phyloP scores from a whole-genome alignment of 2,329 filamentous ascomycete genomes.

The Ophiostoma australiae region DNA sequence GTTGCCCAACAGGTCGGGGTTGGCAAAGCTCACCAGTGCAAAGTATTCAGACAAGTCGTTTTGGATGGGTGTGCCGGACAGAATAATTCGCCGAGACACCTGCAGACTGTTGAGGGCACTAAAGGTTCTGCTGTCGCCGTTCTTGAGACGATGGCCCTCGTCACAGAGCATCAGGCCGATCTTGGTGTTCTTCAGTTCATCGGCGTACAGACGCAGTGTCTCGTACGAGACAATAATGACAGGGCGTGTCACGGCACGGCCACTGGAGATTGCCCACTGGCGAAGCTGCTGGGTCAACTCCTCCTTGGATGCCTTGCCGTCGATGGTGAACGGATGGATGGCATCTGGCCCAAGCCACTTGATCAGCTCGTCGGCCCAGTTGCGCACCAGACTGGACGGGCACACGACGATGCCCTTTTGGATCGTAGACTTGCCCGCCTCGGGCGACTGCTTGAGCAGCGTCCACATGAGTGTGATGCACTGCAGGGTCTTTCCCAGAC shows the following conservation, averaged over 20 bases:
- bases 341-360: conserved; percentile 96
- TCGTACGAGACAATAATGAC: conserved; percentile 98
- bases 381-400: conserved; percentile 90
- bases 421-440: conserved; percentile 88
- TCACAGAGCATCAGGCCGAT: conserved; percentile 94
- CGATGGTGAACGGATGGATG: conserved; percentile 88
- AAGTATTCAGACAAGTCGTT: conserved; percentile 99
- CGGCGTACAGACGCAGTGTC: conserved; percentile 83
- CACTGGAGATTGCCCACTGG: conserved; percentile 90
- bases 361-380: conserved; percentile 94
- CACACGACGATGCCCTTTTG: conserved; percentile 97
- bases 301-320: conserved; percentile 93
- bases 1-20: conserved; percentile 84
- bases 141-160: conserved; percentile 94
- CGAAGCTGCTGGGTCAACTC: conserved; percentile 84
- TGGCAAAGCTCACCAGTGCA: conserved; percentile 90
- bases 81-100: conserved; percentile 83
- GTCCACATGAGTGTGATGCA: conserved; percentile 98
- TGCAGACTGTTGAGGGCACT: conserved; percentile 84
- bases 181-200: conserved; percentile 80
- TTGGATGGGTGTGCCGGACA: conserved; percentile 95
- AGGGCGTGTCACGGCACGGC: conserved; percentile 82
- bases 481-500: conserved; percentile 92
- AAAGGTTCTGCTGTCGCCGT: conserved; percentile 93
- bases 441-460: conserved; percentile 86